Evolutionary conservation across 805 yeast species (phyloP), one percentile per base, ranked within the genome.

Genomic region (Millerago galiae): DNA sequence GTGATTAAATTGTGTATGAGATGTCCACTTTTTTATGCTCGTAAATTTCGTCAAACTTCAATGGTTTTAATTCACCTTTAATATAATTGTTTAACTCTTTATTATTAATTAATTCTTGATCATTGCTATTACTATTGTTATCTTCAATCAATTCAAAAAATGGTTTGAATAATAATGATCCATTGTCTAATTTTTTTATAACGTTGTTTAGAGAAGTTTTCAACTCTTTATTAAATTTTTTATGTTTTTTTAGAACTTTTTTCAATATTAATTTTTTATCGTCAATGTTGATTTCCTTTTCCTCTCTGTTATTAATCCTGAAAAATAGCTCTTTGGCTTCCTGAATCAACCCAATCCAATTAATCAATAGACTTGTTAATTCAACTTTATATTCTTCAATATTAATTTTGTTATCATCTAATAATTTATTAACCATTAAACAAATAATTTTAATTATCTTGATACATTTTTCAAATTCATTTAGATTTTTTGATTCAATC

Each of bases 261-360:
- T 41, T 40, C 3, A 31, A 24, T 16, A 25, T 34, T 21, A 24
- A 34, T 29, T 30, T 15, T 9, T 42, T 41, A 24, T 43, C 37
- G 9, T 47, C 46, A 13, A 45, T 44, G 27, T 64, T 66, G 24
- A 67, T 50, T 41, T 21, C 24, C 7, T 21, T 15, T 9, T 42
- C 42, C 17, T 43, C 37, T 10, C 46, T 47, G 12, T 46, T 44
- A 29, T 64, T 66, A 24, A 67, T 50, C 41, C 47, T 52, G 47
- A 77, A 77, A 50, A 75, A 81, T 5, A 83, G 53, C 34, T 70
- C 73, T 47, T 80, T 68, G 0, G 89, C 88, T 40, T 78, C 85
- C 0, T 83, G 80, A 1, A 79, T 48, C 3, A 65, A 65, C 5
- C 83, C 81, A 29, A 82, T 74, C 86, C 87, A 81, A 42, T 73